phyloP scores from a whole-genome alignment of 140 eudicot genomes.

The Anethum foeniculum region DNA sequence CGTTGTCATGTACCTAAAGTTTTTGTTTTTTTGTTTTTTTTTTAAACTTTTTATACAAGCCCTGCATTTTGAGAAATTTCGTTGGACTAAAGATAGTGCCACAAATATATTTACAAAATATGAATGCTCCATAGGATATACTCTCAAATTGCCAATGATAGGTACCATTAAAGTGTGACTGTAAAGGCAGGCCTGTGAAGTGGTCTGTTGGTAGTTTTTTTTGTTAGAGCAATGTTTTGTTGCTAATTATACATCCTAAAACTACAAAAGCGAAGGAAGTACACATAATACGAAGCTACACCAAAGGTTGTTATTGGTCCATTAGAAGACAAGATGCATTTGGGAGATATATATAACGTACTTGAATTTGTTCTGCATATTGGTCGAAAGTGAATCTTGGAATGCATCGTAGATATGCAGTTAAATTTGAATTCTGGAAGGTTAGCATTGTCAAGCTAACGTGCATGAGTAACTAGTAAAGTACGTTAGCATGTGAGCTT shows the following conservation, averaged over 20 bases:
- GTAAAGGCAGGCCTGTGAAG: not conserved
- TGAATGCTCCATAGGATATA: not conserved
- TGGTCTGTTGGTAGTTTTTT: no score
- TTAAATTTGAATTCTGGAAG: not conserved
- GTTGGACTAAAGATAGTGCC: not conserved
- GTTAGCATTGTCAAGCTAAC: not conserved
- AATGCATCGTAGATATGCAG: no score
- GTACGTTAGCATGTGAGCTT: no score
- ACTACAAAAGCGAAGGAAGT: not conserved
- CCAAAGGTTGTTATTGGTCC: not conserved
- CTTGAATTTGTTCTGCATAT: not conserved
- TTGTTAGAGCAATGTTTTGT: no score
- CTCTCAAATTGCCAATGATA: not conserved
- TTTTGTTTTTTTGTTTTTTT: no score
- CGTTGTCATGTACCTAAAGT: not conserved
- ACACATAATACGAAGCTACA: not conserved
- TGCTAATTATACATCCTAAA: no score
- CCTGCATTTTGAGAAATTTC: not conserved
- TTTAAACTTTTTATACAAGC: no score
- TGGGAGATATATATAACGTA: not conserved
- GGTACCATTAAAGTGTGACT: not conserved
- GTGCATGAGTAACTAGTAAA: no score
- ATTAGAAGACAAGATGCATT: not conserved
- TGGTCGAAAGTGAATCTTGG: no score
- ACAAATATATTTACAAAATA: no score